Conservation (phyloP, 2,329 filamentous ascomycete species). For the Ramularia collo-cygni region DNA sequence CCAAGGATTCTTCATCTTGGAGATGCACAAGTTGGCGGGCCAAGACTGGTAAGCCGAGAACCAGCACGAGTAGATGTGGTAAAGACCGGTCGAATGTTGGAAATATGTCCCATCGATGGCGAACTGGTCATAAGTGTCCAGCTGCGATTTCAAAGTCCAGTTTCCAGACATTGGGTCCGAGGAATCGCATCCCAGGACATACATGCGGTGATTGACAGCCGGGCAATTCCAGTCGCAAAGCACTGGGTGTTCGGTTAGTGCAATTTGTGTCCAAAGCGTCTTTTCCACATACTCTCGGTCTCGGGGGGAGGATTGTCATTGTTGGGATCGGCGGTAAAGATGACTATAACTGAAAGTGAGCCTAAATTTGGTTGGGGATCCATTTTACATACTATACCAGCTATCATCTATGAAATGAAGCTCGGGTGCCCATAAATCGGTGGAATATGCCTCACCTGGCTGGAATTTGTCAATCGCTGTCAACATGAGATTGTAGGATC, state of each 20-base stretch:
- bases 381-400: too few relatives aligned
- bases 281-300: slow-evolving; percentile 42
- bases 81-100: slow-evolving; percentile 34
- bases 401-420: slow-evolving; percentile 40
- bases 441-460: slow-evolving; percentile 38
- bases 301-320: slow-evolving; percentile 41
- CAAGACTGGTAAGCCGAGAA: slow-evolving; percentile 41
- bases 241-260: too few relatives aligned
- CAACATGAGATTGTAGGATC: neutral
- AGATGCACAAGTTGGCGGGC: slow-evolving; percentile 49
- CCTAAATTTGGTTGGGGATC: too few relatives aligned
- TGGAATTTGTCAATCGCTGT: slow-evolving; percentile 5
- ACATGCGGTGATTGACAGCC: slow-evolving; percentile 48
- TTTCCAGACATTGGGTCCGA: slow-evolving; percentile 40
- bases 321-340: slow-evolving; percentile 47
- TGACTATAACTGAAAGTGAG: too few relatives aligned
- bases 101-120: slow-evolving; percentile 50
- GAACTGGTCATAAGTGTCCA: slow-evolving; percentile 48
- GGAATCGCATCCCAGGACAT: slow-evolving; percentile 39
- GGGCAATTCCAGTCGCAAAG: slow-evolving; percentile 34
- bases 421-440: slow-evolving; percentile 46
- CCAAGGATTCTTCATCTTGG: slow-evolving; percentile 43
- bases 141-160: slow-evolving; percentile 40
- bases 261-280: slow-evolving; percentile 40
- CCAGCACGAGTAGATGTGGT: slow-evolving; percentile 39